These are phyloP conservation scores for Auricularia cornea DNA, from an alignment of 768 basidiomycete genomes.

Conservation along the genomic window DNA sequence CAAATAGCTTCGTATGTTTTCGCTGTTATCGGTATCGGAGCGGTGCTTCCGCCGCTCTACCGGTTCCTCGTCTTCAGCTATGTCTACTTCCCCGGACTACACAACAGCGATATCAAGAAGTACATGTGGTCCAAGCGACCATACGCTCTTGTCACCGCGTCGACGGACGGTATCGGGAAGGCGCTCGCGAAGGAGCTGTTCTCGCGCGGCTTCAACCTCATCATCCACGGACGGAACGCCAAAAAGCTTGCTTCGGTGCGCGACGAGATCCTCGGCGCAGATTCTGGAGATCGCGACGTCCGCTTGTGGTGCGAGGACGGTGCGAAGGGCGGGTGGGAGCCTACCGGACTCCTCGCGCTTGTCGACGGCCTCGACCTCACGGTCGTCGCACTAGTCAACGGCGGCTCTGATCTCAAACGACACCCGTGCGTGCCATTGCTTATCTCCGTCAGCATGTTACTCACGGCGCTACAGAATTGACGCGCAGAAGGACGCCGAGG, in stretches of 20 bases:
- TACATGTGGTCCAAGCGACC: not conserved
- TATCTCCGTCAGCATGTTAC: not conserved
- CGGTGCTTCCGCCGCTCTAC: not conserved
- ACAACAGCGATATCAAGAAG: not conserved
- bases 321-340: conserved; percentile 6
- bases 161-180: conserved; percentile 9
- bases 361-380: conserved; percentile 6
- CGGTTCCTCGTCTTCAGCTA: not conserved
- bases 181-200: conserved; percentile 8
- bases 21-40: not conserved
- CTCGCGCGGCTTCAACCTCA: conserved; percentile 6
- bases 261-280: conserved; percentile 4
- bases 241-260: conserved; percentile 6
- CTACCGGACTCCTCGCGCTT: conserved; percentile 1
- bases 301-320: not conserved
- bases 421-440: not conserved
- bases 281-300: not conserved
- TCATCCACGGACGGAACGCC: conserved; percentile 10
- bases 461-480: conserved; percentile 3
- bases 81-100: not conserved
- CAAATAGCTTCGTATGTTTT: not conserved
- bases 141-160: conserved; percentile 9
- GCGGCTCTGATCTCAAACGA: conserved; percentile 1
- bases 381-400: conserved; percentile 5
- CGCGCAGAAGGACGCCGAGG: conserved; percentile 1